Evolutionary conservation across 805 yeast species (phyloP), one percentile per base, ranked within the genome.

Genomic region (Sugiyamaella valdiviana): DNA sequence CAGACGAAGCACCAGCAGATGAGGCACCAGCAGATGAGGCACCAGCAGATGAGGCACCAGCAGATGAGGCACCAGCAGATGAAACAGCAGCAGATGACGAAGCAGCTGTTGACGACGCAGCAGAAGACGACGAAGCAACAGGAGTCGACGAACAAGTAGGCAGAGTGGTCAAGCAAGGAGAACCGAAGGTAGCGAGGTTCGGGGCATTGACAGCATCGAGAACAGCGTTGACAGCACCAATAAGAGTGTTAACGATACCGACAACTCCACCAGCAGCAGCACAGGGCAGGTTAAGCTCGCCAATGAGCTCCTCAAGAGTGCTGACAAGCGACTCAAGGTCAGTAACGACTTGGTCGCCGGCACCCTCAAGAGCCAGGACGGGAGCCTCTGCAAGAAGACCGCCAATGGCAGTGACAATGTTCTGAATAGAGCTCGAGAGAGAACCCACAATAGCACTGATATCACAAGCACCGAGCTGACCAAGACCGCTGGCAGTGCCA

Each of bases 131-230:
- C 29, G 42, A 17, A n/a, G 24, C 29, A 14, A 20, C 23, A 5
- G 24, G 19, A 14, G 42, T 17, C n/a, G 24, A 12, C 4, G 29
- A 39, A 24, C 24, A 21, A 14, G 42, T 39, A 14, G 24, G 24
- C 23, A 39, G 26, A 12, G 26, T 39, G n/a, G 42, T 42, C 39
- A 16, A 14, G 16, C 36, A 36, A 38, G 23, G 40, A 38, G 10
- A 41, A 21, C 15, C 46, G 42, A 41, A 23, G 37, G 36, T 43
- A 44, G 51, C 47, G 4, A 36, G 39, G 19, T 17, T 16, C 5
- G 14, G 21, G 12, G 23, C 32, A 14, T 17, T 17, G 15, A 36
- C 19, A 3, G 15, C 12, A 3, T 12, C 16, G 7, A 36, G 9
- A 5, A 36, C 39, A 36, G 39, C 16, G 39, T 36, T 36, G 12